Evolutionary conservation across 2,329 filamentous ascomycete species (phyloP), one percentile per base, ranked within the genome.

Genomic region (Alternaria postmessia): DNA sequence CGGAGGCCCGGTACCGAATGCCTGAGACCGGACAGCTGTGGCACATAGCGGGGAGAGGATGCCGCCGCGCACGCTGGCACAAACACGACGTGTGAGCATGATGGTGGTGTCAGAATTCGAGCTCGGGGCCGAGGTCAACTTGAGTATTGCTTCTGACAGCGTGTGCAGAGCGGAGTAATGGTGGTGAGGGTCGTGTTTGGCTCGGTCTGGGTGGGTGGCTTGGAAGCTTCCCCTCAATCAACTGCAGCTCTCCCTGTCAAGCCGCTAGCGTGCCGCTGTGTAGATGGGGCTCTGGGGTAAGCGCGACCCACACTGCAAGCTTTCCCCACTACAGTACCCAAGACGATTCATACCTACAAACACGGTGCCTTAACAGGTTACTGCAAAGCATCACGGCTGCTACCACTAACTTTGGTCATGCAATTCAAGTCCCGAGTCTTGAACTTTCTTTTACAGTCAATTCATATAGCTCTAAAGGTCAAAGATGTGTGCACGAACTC

Each of bases 1-100:
- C 30, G 68, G 67, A 38, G 73, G 58, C 36, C 66, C 63, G 41
- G 67, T 72, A n/a, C 67, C 47, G 55, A 78, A 78, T 49, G 67
- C 65, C 39, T 75, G 76, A 46, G 71, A 64, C 51, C 56, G 60
- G 56, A 64, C 54, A 46, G 57, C 39, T 20, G 64, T 43, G 20
- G 65, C 52, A 44, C 54, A 59, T 39, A 66, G 61, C 14, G 64
- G 64, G 44, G 72, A 47, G 24, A 72, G 48, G 24, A 66, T 62
- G 61, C 59, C 61, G 59, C 74, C 61, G 59, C 74, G 70, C 61
- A 70, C 68, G 57, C 67, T 67, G 58, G 70, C 63, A 67, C 67
- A 69, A 24, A 67, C 65, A 63, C 72, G 75, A 44, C 71, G 75
- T 48, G 72, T 52, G 55, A 78, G 60, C 76, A 78, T 78, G 39